Evolutionary conservation across 495 filamentous ascomycete genomes (phyloP), one percentile per base, ranked within the genome.

Genomic region (Tetracladium setigerum): DNA sequence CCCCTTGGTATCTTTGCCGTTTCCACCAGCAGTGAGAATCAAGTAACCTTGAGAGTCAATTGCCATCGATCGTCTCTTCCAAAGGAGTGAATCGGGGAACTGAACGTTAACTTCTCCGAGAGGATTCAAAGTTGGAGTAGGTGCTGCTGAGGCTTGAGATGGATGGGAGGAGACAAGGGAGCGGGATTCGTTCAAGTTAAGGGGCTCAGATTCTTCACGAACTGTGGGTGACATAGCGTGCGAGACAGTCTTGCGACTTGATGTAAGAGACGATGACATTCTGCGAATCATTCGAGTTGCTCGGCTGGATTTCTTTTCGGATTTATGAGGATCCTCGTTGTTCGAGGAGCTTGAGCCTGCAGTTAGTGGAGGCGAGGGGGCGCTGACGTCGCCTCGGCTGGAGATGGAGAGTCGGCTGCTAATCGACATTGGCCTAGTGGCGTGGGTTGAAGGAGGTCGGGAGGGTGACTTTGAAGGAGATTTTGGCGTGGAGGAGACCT

Each of bases 31-130:
- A 33, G 61, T 50, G 1, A 52, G 34, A 49, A 92, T 78, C 36
- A 96, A 62, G 56, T 82, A 83, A 9, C 90, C 90, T 38, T 82
- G 71, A 48, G 74, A 74, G 60, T 94, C 86, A 38, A 96, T 72
- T 41, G 81, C 76, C 67, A 95, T 80, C 56, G 79, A 82, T 41
- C 89, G 79, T 41, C 88, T 83, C 65, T 95, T 95, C 90, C 90
- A 96, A 9, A 96, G 71, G 17, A 95, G 73, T 37, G 83, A 90
- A 61, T 94, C 90, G 1, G 90, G 89, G 58, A 96, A 95, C 57
- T 96, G 90, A 3, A 95, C 81, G 53, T 96, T 95, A 41, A 95
- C 81, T 57, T 95, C 89, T 33, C 90, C 89, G 61, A 94, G 75
- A 42, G 82, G 77, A 22, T 84, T 67, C 16, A 78, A 75, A 30